Percentiles rank a stretch among this genome's conserved stretches.
Evolutionary conservation across 768 basidiomycete species (phyloP).

Genomic region (Lactarius indigo): DNA sequence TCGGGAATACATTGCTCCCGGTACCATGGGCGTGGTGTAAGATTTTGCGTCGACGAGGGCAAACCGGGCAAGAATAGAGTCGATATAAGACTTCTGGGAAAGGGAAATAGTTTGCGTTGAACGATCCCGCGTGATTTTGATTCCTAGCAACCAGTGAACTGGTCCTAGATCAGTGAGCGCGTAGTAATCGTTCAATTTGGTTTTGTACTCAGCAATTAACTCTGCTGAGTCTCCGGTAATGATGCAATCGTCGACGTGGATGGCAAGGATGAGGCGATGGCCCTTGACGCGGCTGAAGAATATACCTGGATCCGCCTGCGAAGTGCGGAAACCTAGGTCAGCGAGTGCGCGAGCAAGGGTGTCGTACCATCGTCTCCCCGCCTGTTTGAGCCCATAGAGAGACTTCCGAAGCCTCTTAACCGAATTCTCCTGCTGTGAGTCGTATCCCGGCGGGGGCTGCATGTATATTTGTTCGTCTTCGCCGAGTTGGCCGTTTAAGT

Average conservation of each 20-base stretch:
- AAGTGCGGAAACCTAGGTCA: constrained; percentile 19
- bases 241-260: constrained; percentile 27
- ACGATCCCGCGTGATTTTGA: no score
- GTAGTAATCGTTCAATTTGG: not conserved
- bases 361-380: constrained; percentile 23
- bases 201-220: not conserved
- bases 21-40: no score
- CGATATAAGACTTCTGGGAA: no score
- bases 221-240: constrained; percentile 12
- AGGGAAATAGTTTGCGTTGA: no score
- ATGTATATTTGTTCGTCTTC: not conserved
- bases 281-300: constrained; percentile 6
- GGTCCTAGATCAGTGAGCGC: constrained; percentile 29
- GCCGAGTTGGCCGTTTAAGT: constrained; percentile 20
- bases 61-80: no score
- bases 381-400: constrained; percentile 28
- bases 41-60: no score
- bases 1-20: no score
- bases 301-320: constrained; percentile 22
- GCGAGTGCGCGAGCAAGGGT: constrained; percentile 2
- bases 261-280: constrained; percentile 21
- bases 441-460: no score
- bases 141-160: no score
- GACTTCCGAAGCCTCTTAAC: not conserved
- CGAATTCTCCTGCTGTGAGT: no score